Base-by-base conservation (phyloP, 805 yeast species). In the Sungouiozyma ichnusensis region DNA sequence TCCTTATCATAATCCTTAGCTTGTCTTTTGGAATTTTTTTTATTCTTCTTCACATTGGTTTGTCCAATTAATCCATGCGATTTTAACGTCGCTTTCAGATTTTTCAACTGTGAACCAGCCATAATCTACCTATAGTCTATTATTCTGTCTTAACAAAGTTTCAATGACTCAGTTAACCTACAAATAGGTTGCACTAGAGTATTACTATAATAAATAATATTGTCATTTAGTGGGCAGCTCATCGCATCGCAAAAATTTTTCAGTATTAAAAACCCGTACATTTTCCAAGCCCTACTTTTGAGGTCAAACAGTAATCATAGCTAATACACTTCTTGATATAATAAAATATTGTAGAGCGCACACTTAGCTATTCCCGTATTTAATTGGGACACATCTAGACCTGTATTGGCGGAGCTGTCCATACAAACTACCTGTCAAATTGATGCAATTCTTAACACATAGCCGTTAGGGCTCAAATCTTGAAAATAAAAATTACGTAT, bases 51-150 rank as follows among this genome's bases (percentile, higher is more conserved):
- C 39, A 69, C 64, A 51, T 83, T 84, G 18, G 88, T 76, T 59
- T 82, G 94, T 0, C 95, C 95, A n/a, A 86, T 81, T 20, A 88
- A 69, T 1, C 95, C 95, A 41, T 81, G 77, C 40, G 77, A 73
- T 56, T 81, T 81, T 43, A 87, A 66, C 2, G 86, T 77, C 39
- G 79, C 88, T 54, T 82, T 86, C 42, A 87, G 72, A 67, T 76
- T 78, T 60, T 86, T 87, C 48, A 88, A 68, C 67, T 88, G 96
- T 14, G 95, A 85, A 31, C 94, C 94, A 32, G 82, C 90, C 92
- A 82, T 82, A 13, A n/a, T n/a, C n/a, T n/a, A n/a, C n/a, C n/a
- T n/a, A n/a, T n/a, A n/a, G n/a, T n/a, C n/a, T n/a, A n/a, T n/a
- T n/a, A n/a, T n/a, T n/a, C n/a, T n/a, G n/a, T n/a, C n/a, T n/a